phyloP scores from a whole-genome alignment of 176 grass and related monocot genomes.

The Canna indica region DNA sequence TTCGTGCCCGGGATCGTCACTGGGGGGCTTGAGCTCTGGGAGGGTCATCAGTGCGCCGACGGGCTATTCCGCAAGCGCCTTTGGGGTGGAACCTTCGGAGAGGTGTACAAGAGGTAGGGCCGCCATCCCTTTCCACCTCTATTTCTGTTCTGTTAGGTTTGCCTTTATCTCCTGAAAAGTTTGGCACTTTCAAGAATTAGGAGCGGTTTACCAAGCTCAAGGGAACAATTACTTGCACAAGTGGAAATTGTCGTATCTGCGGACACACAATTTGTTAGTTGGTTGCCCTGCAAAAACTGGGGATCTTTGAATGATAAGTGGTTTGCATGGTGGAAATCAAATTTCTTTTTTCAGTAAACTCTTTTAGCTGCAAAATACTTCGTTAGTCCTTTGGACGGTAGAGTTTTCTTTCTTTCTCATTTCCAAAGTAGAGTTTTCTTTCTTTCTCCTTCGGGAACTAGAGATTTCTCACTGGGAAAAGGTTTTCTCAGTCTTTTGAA shows the following conservation, averaged over 20 bases:
- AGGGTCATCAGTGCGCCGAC: constrained; percentile 89
- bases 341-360: not conserved
- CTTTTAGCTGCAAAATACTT: not conserved
- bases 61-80: constrained; percentile 90
- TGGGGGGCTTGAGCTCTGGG: constrained; percentile 92
- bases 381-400: not conserved
- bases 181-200: not conserved
- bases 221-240: not conserved
- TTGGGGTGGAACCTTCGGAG: constrained; percentile 92
- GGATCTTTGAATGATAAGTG: not conserved
- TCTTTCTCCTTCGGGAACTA: not conserved
- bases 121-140: not conserved
- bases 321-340: not conserved
- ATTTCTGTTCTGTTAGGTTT: not conserved
- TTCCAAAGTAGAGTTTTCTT: too few relatives aligned
- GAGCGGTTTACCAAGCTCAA: not conserved
- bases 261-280: not conserved
- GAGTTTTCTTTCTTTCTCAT: too few relatives aligned
- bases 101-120: constrained; percentile 83
- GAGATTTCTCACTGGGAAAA: not conserved
- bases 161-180: not conserved
- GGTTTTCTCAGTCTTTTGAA: not conserved
- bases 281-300: not conserved
- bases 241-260: not conserved
- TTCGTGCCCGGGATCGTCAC: constrained; percentile 98